Base-by-base conservation (phyloP, 176 grass and related monocot species). In the Eragrostis curvula region DNA sequence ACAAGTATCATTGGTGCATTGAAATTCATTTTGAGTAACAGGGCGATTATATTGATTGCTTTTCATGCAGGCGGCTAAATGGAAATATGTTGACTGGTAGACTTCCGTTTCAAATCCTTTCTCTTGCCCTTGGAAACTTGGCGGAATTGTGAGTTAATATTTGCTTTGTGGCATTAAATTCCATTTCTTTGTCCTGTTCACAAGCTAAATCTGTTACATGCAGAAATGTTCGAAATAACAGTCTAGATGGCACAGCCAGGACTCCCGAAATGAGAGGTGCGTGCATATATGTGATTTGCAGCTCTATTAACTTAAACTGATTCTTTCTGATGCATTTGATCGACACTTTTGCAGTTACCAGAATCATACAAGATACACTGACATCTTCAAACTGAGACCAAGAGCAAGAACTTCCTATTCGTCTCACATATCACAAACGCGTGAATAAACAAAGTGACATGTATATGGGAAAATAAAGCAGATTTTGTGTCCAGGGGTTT, bases 141-240 rank as follows among this genome's bases (percentile, higher is more conserved):
- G 27, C 62, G 32, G 82, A 84, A 47, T 18, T 84, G 82, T 84
- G 40, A 32, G 80, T 73, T 70, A 32, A 1, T 16, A 49, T 0
- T 49, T 49, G 3, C 15, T 12, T 49, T 49, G 1, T 49, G 3
- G 12, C 47, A 49, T 49, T 49, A 15, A 15, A 14, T 53, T 53
- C 0, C 47, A 49, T 49, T 15, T 49, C 12, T 14, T 49, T 49
- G 47, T 66, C 11, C 23, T 46, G 45, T 3, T 12, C 18, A 15
- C 32, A 58, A 50, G 8, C 47, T 64, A 27, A 21, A 30, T 21
- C 8, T 49, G 61, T 10, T 71, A 18, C 7, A 6, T 14, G 7
- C 66, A 85, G 74, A 62, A 85, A 85, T 71, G 66, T 85, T 16
- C 55, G 14, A 1, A 6, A 40, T 5, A 85, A 85, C 20, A 79